phyloP scores from a whole-genome alignment of 306 rosid species.

The Arachis stenosperma region DNA sequence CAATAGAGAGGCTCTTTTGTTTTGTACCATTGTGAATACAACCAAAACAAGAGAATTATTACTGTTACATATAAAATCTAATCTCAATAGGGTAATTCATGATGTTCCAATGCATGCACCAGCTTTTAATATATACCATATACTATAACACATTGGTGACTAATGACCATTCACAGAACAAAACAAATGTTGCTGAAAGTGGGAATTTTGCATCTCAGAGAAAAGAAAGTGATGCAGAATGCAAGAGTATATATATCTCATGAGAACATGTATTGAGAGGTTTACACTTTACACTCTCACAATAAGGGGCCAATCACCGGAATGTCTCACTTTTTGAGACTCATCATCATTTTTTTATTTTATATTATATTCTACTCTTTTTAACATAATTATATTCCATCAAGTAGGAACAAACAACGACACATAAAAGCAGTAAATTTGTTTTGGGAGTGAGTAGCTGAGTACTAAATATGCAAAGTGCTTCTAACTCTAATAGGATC shows the following conservation, averaged over 20 bases:
- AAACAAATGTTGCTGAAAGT: conserved; percentile 56
- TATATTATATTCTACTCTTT: neutral
- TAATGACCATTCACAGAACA: conserved; percentile 43
- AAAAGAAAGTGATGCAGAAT: conserved; percentile 41
- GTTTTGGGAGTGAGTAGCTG: neutral
- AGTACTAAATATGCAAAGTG: no score
- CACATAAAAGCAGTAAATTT: conserved; percentile 14
- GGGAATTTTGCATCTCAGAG: conserved; percentile 37
- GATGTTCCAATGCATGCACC: conserved; percentile 30
- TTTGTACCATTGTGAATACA: conserved; percentile 38
- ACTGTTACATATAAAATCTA: conserved; percentile 42
- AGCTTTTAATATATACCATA: conserved; percentile 21
- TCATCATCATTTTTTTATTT: neutral
- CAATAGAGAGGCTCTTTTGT: neutral
- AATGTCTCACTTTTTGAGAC: conserved; percentile 44
- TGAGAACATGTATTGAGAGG: no score
- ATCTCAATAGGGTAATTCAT: conserved; percentile 35
- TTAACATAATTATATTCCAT: neutral
- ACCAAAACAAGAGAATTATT: conserved; percentile 49
- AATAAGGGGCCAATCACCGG: conserved; percentile 34
- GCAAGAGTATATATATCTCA: conserved; percentile 27
- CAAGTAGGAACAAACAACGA: conserved; percentile 36
- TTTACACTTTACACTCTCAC: no score
- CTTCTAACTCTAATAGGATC: no score
- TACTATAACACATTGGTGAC: conserved; percentile 40